These are phyloP conservation scores for Byssoonygena ceratinophila DNA, from an alignment of 2,329 filamentous ascomycete genomes.

Conservation along the genomic window DNA sequence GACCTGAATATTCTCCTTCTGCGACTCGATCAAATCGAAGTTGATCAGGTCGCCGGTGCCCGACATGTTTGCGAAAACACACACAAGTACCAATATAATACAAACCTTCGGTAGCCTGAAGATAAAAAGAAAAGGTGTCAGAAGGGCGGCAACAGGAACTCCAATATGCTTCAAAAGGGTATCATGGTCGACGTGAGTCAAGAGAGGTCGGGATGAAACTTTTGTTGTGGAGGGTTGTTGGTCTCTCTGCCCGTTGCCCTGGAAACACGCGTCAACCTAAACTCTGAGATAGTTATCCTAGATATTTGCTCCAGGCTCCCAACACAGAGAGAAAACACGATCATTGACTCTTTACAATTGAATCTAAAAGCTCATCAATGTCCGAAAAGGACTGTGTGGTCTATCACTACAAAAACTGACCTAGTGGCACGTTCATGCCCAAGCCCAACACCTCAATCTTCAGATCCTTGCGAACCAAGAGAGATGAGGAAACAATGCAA, in stretches of 20 bases:
- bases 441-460: no score
- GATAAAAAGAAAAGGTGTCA: neutral
- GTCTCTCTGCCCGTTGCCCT: neutral
- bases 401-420: no score
- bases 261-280: conserved; percentile 2
- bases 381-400: no score
- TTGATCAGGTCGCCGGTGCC: conserved; percentile 37
- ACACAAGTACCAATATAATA: neutral
- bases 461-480: no score
- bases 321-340: no score
- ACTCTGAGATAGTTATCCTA: no score
- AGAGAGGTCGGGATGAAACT: conserved; percentile 4
- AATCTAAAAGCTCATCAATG: no score
- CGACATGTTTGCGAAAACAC: conserved; percentile 25
- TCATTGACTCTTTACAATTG: no score
- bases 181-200: neutral
- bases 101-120: neutral
- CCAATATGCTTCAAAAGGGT: conserved; percentile 2
- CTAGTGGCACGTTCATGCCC: no score
- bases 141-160: neutral
- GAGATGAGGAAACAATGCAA: no score
- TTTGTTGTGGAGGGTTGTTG: conserved; percentile 2
- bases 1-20: conserved; percentile 97
- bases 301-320: no score
- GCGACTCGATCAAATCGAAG: conserved; percentile 89